Percentiles rank a stretch among this genome's conserved stretches.
phyloP scores from a whole-genome alignment of 177 flowering plant genomes.

The Vitis hybrid region DNA sequence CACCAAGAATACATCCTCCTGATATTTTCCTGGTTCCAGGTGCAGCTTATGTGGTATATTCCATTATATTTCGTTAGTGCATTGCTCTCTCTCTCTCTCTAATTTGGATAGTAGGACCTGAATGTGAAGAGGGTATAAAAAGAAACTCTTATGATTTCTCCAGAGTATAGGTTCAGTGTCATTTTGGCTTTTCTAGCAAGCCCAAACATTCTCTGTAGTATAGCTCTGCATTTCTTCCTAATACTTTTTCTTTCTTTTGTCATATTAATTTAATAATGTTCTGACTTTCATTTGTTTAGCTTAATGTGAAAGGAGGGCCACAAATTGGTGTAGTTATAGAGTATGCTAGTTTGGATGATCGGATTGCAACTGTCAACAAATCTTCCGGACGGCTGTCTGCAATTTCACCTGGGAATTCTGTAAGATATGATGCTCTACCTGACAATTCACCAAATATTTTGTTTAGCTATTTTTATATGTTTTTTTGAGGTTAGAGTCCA shows the following conservation, averaged over 20 bases:
- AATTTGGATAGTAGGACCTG: not conserved
- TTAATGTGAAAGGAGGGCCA: slow-evolving; percentile 85
- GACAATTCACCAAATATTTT: not conserved
- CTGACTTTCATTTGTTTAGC: slow-evolving; percentile 33
- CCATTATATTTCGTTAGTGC: not conserved
- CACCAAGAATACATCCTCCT: slow-evolving; percentile 63
- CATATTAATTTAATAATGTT: not conserved
- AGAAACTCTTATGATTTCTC: not conserved
- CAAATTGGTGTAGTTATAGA: slow-evolving; percentile 45
- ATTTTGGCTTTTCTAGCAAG: not conserved
- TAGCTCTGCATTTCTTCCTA: not conserved
- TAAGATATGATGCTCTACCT: slow-evolving; percentile 32
- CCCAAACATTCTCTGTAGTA: not conserved
- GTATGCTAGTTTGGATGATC: slow-evolving; percentile 54
- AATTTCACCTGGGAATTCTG: slow-evolving; percentile 72
- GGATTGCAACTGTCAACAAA: slow-evolving; percentile 44
- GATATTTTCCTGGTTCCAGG: slow-evolving; percentile 82
- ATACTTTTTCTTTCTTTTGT: slow-evolving; percentile 1
- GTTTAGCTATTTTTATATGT: not conserved
- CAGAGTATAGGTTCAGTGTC: not conserved
- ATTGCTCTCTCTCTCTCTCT: not conserved
- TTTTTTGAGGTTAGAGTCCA: not conserved
- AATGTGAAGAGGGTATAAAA: not conserved
- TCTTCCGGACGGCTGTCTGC: slow-evolving; percentile 69
- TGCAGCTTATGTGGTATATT: slow-evolving; percentile 75